These are phyloP conservation scores for Chalaropsis thielavioides DNA, from an alignment of 2,329 filamentous ascomycete genomes.

Conservation along the genomic window DNA sequence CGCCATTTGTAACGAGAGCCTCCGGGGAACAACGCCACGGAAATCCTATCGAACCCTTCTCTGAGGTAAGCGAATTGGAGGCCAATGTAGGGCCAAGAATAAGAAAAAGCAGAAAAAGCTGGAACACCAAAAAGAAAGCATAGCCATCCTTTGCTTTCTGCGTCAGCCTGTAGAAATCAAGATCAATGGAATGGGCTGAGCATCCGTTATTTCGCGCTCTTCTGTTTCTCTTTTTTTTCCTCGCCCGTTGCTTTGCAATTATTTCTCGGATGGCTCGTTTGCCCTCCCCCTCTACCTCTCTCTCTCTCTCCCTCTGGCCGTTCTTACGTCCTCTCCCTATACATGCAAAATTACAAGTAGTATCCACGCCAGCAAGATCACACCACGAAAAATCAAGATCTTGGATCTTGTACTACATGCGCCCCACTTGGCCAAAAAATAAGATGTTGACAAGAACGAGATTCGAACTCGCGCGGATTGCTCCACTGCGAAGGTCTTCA, in stretches of 20 bases:
- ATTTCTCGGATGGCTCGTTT: background rate
- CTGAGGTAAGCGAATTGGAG: background rate
- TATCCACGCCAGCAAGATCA: too few species aligned
- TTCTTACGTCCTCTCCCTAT: background rate
- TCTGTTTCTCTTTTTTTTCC: background rate
- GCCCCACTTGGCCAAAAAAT: background rate
- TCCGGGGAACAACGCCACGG: background rate
- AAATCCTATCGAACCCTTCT: background rate
- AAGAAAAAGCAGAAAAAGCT: slow-evolving; percentile 1
- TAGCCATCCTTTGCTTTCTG: background rate
- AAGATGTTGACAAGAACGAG: slow-evolving; percentile 25
- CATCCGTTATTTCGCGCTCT: background rate
- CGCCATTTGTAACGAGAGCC: slow-evolving; percentile 1
- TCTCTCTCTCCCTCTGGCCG: background rate
- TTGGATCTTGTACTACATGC: background rate
- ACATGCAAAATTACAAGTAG: background rate
- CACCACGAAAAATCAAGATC: too few species aligned
- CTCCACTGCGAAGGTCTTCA: slow-evolving; percentile 16
- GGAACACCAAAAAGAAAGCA: background rate
- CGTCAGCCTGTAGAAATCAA: background rate
- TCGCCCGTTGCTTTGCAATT: background rate
- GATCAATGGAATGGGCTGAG: background rate
- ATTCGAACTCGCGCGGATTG: slow-evolving; percentile 18
- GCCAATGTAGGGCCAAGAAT: background rate
- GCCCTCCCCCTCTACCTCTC: too few species aligned